Base-by-base conservation (phyloP, 2,329 filamentous ascomycete genomes). In the Microsporum audouinii region DNA sequence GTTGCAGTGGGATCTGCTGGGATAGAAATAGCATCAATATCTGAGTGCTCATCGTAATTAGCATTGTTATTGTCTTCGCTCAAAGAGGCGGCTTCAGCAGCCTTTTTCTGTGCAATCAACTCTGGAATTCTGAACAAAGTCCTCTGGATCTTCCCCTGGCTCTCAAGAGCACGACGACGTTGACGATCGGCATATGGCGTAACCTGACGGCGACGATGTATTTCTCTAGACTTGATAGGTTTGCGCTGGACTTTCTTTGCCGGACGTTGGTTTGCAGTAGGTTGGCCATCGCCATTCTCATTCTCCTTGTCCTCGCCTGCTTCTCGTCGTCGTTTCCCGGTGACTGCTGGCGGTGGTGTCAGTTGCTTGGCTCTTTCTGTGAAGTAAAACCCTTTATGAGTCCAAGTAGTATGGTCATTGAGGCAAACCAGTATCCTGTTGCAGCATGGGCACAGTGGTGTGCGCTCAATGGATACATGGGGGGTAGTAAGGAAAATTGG, bases 71-170 rank as follows among this genome's bases (percentile, higher is more conserved):
- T 36, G 36, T 57, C 33, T 14, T 17, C 34, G 41, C 41, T 59
- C 31, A 31, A 33, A 14, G 51, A 41, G 14, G 59, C 55, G 45
- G 53, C 47, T 59, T 55, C 27, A 55, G 72, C 68, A 14, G 68
- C 64, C 41, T 70, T 68, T 29, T 66, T 67, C 62, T 73, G 69
- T 17, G 68, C 67, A n/a, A 74, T 61, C 5, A 71, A 63, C 43
- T 72, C 61, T 14, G 71, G 68, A 34, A 73, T 61, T 14, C 70
- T 71, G 49, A 70, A 72, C 8, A 73, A 61, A 3, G 73, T 73
- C n/a, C 65, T 68, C 23, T 71, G 65, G 33, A 74, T 70, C 3
- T 68, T 67, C 10, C 72, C 73, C 57, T 69, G 63, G 29, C 64
- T 65, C 61, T 73, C 71, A 2, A 64, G 65, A 17, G 65, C 63